These are phyloP conservation scores for Vitis riparia DNA, from an alignment of 164 flowering plant genomes.

Conservation along the genomic window DNA sequence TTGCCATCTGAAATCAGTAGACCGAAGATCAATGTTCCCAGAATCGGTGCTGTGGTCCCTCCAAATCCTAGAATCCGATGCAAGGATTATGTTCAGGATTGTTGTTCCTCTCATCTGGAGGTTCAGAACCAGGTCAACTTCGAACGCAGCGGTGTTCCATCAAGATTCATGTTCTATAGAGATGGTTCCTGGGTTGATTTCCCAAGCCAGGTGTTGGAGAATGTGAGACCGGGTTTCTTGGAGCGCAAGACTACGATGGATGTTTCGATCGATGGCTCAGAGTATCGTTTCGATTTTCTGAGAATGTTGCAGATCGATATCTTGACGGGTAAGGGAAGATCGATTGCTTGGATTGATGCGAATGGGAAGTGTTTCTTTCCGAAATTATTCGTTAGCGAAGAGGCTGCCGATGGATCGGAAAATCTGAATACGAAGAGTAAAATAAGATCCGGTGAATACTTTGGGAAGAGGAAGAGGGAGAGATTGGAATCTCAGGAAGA, in stretches of 20 bases:
- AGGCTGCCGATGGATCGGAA: background rate
- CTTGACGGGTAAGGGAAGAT: constrained; percentile 22
- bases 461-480: constrained; percentile 23
- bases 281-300: constrained; percentile 36
- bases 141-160: constrained; percentile 31
- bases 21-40: too few relatives aligned
- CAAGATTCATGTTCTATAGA: constrained; percentile 31
- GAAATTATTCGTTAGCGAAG: constrained; percentile 21
- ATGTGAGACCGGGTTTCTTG: constrained; percentile 22
- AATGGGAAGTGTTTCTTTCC: constrained; percentile 47
- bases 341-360: constrained; percentile 60
- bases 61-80: background rate
- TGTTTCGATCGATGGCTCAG: constrained; percentile 15
- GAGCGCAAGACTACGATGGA: constrained; percentile 28
- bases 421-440: constrained; percentile 27
- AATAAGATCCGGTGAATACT: constrained; percentile 5
- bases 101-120: constrained; percentile 12
- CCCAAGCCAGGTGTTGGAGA: constrained; percentile 19
- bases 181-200: constrained; percentile 39
- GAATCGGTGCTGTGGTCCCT: background rate
- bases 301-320: constrained; percentile 44
- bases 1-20: background rate
- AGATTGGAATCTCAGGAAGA: constrained; percentile 1
- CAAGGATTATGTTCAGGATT: background rate
- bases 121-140: constrained; percentile 34